Evolutionary conservation across 805 yeast species (phyloP), one percentile per base, ranked within the genome.

Genomic region (Candida tallmaniae): DNA sequence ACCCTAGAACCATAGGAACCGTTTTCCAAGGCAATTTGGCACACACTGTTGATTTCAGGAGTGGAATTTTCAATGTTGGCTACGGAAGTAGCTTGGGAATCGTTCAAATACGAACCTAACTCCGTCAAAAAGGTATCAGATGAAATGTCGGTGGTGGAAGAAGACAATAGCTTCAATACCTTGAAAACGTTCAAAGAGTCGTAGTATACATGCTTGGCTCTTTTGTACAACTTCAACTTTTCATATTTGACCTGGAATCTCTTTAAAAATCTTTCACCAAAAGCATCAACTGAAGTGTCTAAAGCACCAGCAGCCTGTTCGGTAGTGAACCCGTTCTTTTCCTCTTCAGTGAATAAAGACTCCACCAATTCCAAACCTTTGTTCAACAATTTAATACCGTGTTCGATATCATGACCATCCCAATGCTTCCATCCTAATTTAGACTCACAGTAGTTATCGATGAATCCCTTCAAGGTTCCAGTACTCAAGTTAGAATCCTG

Each of bases 1-100:
- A 78, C 68, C 35, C 89, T 65, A 1, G 84, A 75, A 12, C 88
- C 88, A 39, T 56, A 65, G 1, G 84, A 64, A 3, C 87, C 88
- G 40, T 71, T 65, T 2, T 43, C 50, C 26, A 61, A 51, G 3
- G 84, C 86, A 33, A 81, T 69, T 6, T 49, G 35, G 47, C 82
- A 75, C 25, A 81, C 52, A 9, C 57, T 53, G 36, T 80, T 74
- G 36, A 78, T 68, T 40, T 72, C 79, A 1, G 65, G 65, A 42
- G 74, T 72, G 3, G 81, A 75, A 36, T 76, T 68, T 56, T 68
- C 74, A 23, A 65, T 53, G 19, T 57, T 42, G 22, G 65, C 58
- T 34, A 77, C 70, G 6, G 83, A 74, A 3, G 40, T 50, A 27
- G 31, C 29, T 50, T 81, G 87, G 3, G 84, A 75, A 27, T 62